These are phyloP conservation scores for Amanita molliuscula DNA, from an alignment of 768 basidiomycete genomes.

Conservation along the genomic window DNA sequence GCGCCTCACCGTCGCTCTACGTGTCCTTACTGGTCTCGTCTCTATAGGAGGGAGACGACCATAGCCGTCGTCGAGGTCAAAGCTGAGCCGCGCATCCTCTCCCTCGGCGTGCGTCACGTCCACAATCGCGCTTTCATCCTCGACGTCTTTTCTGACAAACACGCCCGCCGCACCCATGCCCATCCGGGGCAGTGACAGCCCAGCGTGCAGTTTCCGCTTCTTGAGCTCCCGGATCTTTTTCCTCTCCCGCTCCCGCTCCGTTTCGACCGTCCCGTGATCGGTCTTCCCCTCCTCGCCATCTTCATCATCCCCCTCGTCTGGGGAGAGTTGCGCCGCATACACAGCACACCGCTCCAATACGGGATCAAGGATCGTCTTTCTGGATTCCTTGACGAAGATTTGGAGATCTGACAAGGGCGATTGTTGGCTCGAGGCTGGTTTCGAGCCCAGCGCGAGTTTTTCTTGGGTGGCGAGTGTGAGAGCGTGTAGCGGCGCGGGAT, in stretches of 20 bases:
- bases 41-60: neutral
- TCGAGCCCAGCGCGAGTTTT: constrained; percentile 24
- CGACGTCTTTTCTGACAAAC: constrained; percentile 44
- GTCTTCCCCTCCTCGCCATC: constrained; percentile 23
- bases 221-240: constrained; percentile 48
- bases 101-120: constrained; percentile 28
- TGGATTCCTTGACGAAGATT: constrained; percentile 42
- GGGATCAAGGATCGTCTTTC: constrained; percentile 41
- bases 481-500: constrained; percentile 40
- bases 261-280: constrained; percentile 16
- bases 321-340: constrained; percentile 9
- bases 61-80: neutral
- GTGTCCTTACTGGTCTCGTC: neutral
- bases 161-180: constrained; percentile 26
- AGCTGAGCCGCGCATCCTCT: neutral
- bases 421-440: constrained; percentile 28
- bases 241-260: constrained; percentile 30
- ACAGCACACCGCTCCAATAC: constrained; percentile 24
- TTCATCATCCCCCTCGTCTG: constrained; percentile 17
- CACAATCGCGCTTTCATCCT: constrained; percentile 52
- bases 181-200: constrained; percentile 18
- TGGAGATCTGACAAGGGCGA: constrained; percentile 46
- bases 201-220: constrained; percentile 34
- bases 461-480: constrained; percentile 30
- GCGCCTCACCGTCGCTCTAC: neutral